A percentile compares a stretch with the other conserved stretches of the same genome.
These are phyloP conservation scores for Aspergillus kassunensis DNA, from an alignment of 495 filamentous ascomycete genomes.

Conservation along the genomic window DNA sequence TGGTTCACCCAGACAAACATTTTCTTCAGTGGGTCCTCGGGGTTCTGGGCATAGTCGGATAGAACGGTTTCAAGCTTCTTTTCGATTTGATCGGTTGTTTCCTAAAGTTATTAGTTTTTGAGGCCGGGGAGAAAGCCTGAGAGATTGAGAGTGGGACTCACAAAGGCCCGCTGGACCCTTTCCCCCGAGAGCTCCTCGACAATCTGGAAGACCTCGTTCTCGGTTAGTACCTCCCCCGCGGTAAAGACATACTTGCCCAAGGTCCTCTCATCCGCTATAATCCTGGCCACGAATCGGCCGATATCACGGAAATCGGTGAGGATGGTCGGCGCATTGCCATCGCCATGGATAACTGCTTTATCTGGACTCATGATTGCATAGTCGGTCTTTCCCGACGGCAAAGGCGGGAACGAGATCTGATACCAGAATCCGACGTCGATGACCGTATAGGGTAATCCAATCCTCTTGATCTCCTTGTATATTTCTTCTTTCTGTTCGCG, in stretches of 20 bases:
- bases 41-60: not conserved
- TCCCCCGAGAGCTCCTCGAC: conserved; percentile 38
- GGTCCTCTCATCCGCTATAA: conserved; percentile 39
- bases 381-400: conserved; percentile 38
- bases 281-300: conserved; percentile 37
- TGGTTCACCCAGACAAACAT: conserved; percentile 16
- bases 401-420: conserved; percentile 27
- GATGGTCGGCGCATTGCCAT: conserved; percentile 28
- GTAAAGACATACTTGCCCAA: conserved; percentile 39
- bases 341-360: conserved; percentile 26
- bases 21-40: not conserved
- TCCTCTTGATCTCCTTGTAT: conserved; percentile 27
- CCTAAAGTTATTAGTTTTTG: not conserved
- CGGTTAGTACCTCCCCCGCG: conserved; percentile 28
- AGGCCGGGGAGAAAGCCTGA: not conserved
- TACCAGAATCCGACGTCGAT: conserved; percentile 48
- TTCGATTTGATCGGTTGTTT: not conserved
- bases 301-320: conserved; percentile 42
- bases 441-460: conserved; percentile 41
- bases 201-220: conserved; percentile 32
- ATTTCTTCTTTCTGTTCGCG: conserved; percentile 37
- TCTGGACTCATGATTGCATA: conserved; percentile 12
- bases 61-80: not conserved
- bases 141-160: not conserved
- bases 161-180: conserved; percentile 16